Evolutionary conservation across 305 asterid genomes (phyloP).

Genomic region (Salvia sclarea): DNA sequence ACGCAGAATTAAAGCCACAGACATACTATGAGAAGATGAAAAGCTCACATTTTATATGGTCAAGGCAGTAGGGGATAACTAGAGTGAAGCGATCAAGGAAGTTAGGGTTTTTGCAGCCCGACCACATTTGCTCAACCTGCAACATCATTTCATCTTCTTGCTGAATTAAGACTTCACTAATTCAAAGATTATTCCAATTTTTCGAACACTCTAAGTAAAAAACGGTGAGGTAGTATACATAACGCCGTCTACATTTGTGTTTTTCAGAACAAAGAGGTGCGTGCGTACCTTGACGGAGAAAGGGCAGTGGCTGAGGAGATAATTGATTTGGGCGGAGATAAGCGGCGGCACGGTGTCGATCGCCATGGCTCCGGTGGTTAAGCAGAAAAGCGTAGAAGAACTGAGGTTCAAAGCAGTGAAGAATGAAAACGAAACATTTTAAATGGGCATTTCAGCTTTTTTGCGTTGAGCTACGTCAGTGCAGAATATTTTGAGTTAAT

Average conservation of each 20-base stretch:
- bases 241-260: background rate
- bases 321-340: constrained; percentile 74
- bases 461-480: background rate
- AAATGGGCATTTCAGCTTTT: background rate
- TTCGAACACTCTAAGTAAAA: background rate
- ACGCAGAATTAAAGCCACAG: background rate
- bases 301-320: constrained; percentile 64
- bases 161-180: background rate
- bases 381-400: constrained; percentile 5
- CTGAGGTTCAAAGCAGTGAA: background rate
- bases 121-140: constrained; percentile 89
- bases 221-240: background rate
- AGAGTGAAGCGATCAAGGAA: constrained; percentile 81
- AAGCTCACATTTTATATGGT: constrained; percentile 65
- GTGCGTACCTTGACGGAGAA: constrained; percentile 68
- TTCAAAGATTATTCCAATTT: background rate
- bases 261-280: background rate
- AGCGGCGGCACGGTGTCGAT: constrained; percentile 77
- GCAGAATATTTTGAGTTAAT: too few species aligned
- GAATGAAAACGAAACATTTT: constrained; percentile 1
- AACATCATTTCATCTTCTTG: constrained; percentile 20
- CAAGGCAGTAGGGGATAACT: constrained; percentile 86
- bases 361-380: constrained; percentile 54
- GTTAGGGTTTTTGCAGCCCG: constrained; percentile 77
- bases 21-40: too few species aligned